Base-by-base conservation (phyloP, 1,284 basidiomycete genomes). In the Trichosporon inkin region DNA sequence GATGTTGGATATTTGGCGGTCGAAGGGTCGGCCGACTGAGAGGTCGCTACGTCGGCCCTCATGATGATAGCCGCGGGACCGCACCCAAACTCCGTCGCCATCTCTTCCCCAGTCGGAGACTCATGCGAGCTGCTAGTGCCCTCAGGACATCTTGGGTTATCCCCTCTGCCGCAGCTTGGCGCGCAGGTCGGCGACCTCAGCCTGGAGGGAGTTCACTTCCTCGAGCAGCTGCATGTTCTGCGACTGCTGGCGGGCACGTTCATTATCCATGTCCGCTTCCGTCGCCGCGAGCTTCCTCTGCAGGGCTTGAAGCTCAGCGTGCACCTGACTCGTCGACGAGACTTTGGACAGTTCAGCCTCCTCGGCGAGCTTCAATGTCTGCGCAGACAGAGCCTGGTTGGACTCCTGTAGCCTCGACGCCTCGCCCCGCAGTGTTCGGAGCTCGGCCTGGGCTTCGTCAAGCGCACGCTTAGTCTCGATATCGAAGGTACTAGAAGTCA, bases 301-400 rank as follows among this genome's bases (percentile, higher is more conserved):
- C 19, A 77, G 36, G 7, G 62, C 62, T 6, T 72, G 72, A 17
- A 78, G 61, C 64, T 78, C 74, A 4, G 52, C 58, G 55, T 72
- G 63, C 35, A 74, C 61, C 22, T 65, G 67, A 10, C 47, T 60
- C 41, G 65, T 62, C 40, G 77, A 51, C 0, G 58, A 55, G 1
- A 53, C 49, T 58, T 72, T 74, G 53, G 76, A 76, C 14, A 63
- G 55, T 56, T 77, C 87, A 1, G 84, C 88, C 66, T 92, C 89
- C 67, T 87, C 86, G 1, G 90, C 89, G 20, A 93, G 83, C 6
- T 84, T 78, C 5, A 92, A 80, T 7, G 87, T 84, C 53, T 84
- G 82, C 6, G 89, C 85, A 54, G 86, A 89, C 37, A 93, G 82
- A 2, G 81, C 78, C 61, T 87, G 84, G 76, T 93, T 93, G 11